phyloP scores from a whole-genome alignment of 2,329 filamentous ascomycete genomes.

The Ceratocystis variospora region DNA sequence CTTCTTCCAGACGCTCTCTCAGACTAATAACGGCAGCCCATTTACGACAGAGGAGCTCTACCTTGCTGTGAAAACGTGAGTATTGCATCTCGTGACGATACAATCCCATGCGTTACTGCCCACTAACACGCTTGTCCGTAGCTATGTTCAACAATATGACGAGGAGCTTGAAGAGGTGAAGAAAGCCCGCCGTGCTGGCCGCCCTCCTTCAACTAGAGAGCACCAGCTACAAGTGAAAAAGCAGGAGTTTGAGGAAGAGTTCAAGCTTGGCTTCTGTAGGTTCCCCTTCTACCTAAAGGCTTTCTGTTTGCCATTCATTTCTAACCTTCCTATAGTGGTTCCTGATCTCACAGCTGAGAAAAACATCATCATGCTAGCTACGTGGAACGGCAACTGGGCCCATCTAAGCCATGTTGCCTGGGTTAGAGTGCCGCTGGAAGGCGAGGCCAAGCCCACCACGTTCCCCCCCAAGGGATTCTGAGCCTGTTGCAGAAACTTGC shows the following conservation, averaged over 20 bases:
- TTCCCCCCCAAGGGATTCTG: constrained; percentile 50
- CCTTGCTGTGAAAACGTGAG: constrained; percentile 47
- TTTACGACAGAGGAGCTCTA: constrained; percentile 45
- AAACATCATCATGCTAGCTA: constrained; percentile 50
- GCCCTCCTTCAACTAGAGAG: constrained; percentile 64
- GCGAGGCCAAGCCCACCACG: constrained; percentile 50
- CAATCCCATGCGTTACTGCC: not conserved
- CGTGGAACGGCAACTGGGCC: constrained; percentile 77
- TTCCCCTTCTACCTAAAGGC: constrained; percentile 19
- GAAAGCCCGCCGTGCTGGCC: constrained; percentile 58
- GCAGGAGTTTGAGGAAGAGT: constrained; percentile 61
- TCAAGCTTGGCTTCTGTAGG: constrained; percentile 67
- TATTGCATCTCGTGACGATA: not conserved
- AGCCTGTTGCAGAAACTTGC: not conserved
- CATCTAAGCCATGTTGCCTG: constrained; percentile 64
- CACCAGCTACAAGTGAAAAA: constrained; percentile 62
- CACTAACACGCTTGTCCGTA: constrained; percentile 25
- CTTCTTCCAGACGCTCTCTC: constrained; percentile 56
- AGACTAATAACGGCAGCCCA: constrained; percentile 26
- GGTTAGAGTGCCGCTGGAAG: constrained; percentile 55
- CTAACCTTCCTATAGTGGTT: constrained; percentile 36
- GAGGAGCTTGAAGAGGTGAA: constrained; percentile 55
- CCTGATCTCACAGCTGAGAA: constrained; percentile 60
- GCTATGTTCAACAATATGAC: constrained; percentile 53
- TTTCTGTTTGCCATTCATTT: not conserved